Evolutionary conservation across 345 rosid genomes (phyloP).

Genomic region (Melaleuca quinquenervia): DNA sequence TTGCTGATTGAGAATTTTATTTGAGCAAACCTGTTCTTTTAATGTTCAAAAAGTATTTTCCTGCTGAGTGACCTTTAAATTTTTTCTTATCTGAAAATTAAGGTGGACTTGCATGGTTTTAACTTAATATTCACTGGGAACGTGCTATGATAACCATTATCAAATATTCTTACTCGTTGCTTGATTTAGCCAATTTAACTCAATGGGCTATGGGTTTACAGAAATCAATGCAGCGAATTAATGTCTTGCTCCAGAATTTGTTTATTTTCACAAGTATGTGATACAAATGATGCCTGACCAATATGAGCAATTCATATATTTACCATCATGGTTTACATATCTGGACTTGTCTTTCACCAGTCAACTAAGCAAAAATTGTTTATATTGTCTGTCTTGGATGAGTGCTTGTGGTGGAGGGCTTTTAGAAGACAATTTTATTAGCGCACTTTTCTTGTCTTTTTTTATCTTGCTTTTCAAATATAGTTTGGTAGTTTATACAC

Average conservation of each 20-base stretch:
- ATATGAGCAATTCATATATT: neutral
- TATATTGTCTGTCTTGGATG: neutral
- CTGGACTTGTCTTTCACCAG: neutral
- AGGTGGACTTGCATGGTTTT: neutral
- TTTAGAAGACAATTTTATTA: neutral
- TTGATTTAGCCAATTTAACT: neutral
- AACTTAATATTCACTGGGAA: neutral
- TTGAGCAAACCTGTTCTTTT: neutral
- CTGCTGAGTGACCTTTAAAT: neutral
- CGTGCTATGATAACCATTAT: neutral
- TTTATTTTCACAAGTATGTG: neutral
- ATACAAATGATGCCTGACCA: neutral
- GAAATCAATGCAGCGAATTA: neutral
- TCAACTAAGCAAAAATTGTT: neutral
- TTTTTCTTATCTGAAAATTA: neutral
- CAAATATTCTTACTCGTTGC: neutral
- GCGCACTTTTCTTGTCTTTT: neutral
- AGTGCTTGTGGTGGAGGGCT: neutral
- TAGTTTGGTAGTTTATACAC: neutral
- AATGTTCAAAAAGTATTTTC: neutral
- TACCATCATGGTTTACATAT: neutral
- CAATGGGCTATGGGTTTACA: neutral
- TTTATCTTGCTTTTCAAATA: neutral
- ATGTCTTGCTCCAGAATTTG: neutral
- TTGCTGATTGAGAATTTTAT: neutral